Evolutionary conservation across 2,329 filamentous ascomycete species (phyloP), one percentile per base, ranked within the genome.

Genomic region (Xylariaceae sp.): DNA sequence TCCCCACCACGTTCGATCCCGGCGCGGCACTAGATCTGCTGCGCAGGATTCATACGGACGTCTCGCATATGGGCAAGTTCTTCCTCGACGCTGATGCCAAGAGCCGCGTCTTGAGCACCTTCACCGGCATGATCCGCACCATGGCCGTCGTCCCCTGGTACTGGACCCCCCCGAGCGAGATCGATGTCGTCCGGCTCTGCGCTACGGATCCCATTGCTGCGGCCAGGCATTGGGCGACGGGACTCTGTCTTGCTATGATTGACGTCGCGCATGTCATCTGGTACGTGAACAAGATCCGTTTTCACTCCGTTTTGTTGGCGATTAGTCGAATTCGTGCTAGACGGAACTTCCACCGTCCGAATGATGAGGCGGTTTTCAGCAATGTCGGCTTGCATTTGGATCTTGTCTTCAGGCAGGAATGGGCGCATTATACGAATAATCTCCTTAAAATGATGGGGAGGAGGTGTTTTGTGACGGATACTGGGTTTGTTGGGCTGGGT

Each of bases 401-500:
- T 11, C 37, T 60, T n/a, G 4, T 60, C 4, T 3, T 1, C 3
- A 37, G 53, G 2, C 13, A 35, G 13, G 52, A 63, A 49, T 61
- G 58, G 63, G 49, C 57, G 15, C 48, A 52, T 23, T 65, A 63
- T 53, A 56, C 55, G 4, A 59, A 52, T 37, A 61, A 61, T 35
- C 44, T 65, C 23, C 56, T 60, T 3, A 61, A 55, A 57, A 60
- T 53, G n/a, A 35, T 53, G 34, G 57, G 59, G 10, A 44, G 59
- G 51, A 67, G 57, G 48, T 45, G 73, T 15, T 74, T 69, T 56
- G 49, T 69, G 8, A 74, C 73, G 2, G 57, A 62, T 2, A 63
- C 58, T 4, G 71, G 72, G 2, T 64, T 66, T 48, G 58, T 74
- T 8, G 73, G 72, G 1, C 59, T 73, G 4, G 71, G 70, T 0